Evolutionary conservation across 495 filamentous ascomycete species (phyloP), one percentile per base, ranked within the genome.

Genomic region (Neurospora sp.): DNA sequence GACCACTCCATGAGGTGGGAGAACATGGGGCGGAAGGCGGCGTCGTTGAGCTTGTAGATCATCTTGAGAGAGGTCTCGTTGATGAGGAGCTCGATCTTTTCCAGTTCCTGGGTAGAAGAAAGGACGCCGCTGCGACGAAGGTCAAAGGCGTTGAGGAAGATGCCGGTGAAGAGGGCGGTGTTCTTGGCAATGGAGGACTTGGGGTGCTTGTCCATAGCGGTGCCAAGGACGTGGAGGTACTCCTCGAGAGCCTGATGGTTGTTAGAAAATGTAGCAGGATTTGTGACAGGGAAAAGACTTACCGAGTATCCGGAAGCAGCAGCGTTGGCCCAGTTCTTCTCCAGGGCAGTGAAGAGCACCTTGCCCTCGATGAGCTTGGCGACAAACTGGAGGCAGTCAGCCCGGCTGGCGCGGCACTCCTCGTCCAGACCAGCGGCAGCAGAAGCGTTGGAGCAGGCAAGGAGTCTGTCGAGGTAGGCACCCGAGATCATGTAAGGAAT

Each of bases 11-110:
- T 84, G 7, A 97, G 81, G 71, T 89, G 88, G 18, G 88, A 85
- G 80, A 98, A 98, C 70, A 98, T 89, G 0, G 96, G 96, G n/a
- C 94, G 88, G 88, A 98, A 99, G 20, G 92, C 88, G n/a, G 91
- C 89, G 80, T 99, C 96, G 81, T 97, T 98, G 27, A 98, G 87
- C 86, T 98, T 98, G 83, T 96, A 92, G 69, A 96, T 92, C 90
- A 97, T 94, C 79, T 93, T 91, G 45, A 98, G 88, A 0, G 89
- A 90, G 3, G 89, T 85, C 12, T 90, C 85, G 75, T 92, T 89
- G 71, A 93, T 75, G 3, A 82, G 77, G 39, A 82, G 83, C 80
- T 97, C 93, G n/a, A 93, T 83, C 39, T 81, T 77, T 2, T 78
- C 75, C 7, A 79, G 59, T n/a, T 82, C 74, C 0, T 77, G 39